A percentile compares a stretch with the other conserved stretches of the same genome.
Conservation (phyloP, 768 basidiomycete genomes). For the Suillus hirtellus region DNA sequence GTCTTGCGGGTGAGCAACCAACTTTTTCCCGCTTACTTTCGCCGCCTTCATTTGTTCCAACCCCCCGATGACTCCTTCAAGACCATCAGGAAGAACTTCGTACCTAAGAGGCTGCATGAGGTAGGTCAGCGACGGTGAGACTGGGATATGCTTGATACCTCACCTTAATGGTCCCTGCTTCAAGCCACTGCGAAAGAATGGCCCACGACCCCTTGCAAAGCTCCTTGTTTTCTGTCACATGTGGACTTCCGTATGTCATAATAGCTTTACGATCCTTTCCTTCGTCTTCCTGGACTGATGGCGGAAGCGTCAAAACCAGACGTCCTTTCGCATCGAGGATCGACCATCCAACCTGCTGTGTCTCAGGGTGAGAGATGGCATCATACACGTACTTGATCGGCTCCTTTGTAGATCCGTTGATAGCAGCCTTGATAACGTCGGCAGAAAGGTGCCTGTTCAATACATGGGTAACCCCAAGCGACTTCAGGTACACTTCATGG, state of each 20-base stretch:
- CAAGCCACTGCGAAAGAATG: constrained; percentile 25
- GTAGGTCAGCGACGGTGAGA: not conserved
- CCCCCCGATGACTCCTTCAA: constrained; percentile 38
- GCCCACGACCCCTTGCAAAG: constrained; percentile 23
- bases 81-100: constrained; percentile 43
- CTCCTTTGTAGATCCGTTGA: constrained; percentile 28
- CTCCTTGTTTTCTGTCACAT: constrained; percentile 18
- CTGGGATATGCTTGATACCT: constrained; percentile 5
- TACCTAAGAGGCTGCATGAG: constrained; percentile 37
- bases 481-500: constrained; percentile 33
- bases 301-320: constrained; percentile 30
- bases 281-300: constrained; percentile 24
- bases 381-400: constrained; percentile 31
- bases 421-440: constrained; percentile 17
- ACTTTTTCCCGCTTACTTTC: constrained; percentile 44
- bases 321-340: constrained; percentile 35
- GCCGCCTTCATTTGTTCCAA: constrained; percentile 37
- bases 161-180: constrained; percentile 29
- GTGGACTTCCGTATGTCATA: constrained; percentile 28
- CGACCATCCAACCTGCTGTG: constrained; percentile 36
- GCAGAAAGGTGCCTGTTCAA: constrained; percentile 32
- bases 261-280: constrained; percentile 21
- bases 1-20: constrained; percentile 44
- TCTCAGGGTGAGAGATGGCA: constrained; percentile 32
- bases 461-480: constrained; percentile 42